Percentiles rank a stretch among this genome's conserved stretches.
These are phyloP conservation scores for Cornus suecica DNA, from an alignment of 148 eudicot genomes.

Conservation along the genomic window DNA sequence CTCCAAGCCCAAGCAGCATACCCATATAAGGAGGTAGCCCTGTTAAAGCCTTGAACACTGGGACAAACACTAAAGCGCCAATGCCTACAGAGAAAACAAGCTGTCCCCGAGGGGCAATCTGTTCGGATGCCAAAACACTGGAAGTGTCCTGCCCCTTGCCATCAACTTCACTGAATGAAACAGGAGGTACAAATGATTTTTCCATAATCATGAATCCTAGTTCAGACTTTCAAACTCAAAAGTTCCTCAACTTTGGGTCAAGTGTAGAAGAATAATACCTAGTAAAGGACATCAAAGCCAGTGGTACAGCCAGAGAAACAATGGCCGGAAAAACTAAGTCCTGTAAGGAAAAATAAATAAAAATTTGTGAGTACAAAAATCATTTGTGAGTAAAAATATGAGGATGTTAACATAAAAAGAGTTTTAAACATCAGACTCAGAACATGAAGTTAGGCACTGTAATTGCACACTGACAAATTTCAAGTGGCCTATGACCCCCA, in stretches of 20 bases:
- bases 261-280: constrained; percentile 47
- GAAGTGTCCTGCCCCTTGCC: constrained; percentile 58
- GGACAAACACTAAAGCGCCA: constrained; percentile 90
- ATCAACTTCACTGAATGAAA: constrained; percentile 69
- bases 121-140: constrained; percentile 73
- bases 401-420: neutral
- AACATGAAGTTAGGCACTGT: neutral
- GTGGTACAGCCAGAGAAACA: constrained; percentile 86
- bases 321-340: constrained; percentile 63
- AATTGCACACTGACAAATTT: neutral
- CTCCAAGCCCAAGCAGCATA: constrained; percentile 92
- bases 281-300: constrained; percentile 86
- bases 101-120: constrained; percentile 95
- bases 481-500: neutral
- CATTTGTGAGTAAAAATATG: neutral
- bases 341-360: constrained; percentile 41
- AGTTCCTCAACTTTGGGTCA: neutral
- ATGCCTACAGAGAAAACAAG: constrained; percentile 85
- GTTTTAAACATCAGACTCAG: neutral
- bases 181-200: constrained; percentile 11
- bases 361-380: neutral
- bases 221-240: constrained; percentile 11
- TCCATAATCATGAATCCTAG: neutral
- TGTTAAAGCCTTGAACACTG: constrained; percentile 80
- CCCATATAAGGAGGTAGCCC: constrained; percentile 99